A percentile compares a stretch with the other conserved stretches of the same genome.
Evolutionary conservation across 1,139 yeast genomes (phyloP).

Genomic region (Suhomyces atakaporum): DNA sequence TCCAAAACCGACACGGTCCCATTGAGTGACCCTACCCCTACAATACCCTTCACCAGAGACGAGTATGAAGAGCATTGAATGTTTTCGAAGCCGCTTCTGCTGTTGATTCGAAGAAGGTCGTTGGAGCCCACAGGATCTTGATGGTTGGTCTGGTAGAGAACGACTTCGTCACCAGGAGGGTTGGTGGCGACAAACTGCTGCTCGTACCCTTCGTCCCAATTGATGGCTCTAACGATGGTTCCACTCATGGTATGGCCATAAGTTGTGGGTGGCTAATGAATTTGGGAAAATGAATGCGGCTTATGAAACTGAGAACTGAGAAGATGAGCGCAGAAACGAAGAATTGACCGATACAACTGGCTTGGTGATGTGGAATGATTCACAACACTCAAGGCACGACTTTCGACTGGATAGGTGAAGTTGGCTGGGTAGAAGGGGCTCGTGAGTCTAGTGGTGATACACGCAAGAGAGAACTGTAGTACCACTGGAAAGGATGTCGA

Average conservation of each 20-base stretch:
- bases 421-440: no score
- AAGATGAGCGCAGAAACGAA: no score
- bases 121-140: constrained; percentile 39
- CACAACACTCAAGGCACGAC: no score
- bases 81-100: constrained; percentile 67
- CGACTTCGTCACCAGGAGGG: constrained; percentile 69
- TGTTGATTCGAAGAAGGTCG: constrained; percentile 48
- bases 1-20: constrained; percentile 71
- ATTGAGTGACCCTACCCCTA: constrained; percentile 72
- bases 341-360: no score
- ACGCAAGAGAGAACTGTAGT: no score
- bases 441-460: no score
- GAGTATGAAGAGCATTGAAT: constrained; percentile 76
- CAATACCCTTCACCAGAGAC: constrained; percentile 53
- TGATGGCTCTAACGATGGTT: constrained; percentile 54
- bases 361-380: no score
- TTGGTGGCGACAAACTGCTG: constrained; percentile 65
- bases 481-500: no score
- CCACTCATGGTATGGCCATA: constrained; percentile 50
- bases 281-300: no score
- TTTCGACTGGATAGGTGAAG: no score
- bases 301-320: no score
- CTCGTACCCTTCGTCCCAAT: constrained; percentile 58
- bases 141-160: constrained; percentile 57
- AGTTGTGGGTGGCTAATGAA: no score